Conservation (phyloP, 768 basidiomycete species). For the Astraeus odoratus region DNA sequence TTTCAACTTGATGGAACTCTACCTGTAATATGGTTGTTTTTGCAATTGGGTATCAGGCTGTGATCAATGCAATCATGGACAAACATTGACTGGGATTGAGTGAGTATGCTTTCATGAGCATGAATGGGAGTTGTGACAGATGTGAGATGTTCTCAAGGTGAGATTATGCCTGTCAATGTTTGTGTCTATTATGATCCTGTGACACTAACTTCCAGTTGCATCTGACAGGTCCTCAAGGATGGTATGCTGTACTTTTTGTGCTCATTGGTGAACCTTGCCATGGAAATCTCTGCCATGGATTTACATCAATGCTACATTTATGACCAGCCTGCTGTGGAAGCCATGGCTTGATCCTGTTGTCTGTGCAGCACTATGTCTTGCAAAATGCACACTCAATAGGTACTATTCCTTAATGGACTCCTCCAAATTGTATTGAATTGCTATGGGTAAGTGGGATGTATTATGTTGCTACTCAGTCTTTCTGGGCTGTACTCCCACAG, state of each 20-base stretch:
- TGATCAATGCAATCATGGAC: not conserved
- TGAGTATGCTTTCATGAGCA: not conserved
- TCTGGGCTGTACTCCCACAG: constrained; percentile 9
- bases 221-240: constrained; percentile 16
- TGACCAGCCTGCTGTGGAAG: not conserved
- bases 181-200: too few relatives aligned
- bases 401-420: constrained; percentile 22
- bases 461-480: not conserved
- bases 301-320: constrained; percentile 20
- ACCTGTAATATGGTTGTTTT: not conserved
- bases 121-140: constrained; percentile 10
- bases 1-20: constrained; percentile 21
- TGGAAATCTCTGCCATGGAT: constrained; percentile 30
- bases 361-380: constrained; percentile 7
- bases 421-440: constrained; percentile 20
- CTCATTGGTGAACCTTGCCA: constrained; percentile 14
- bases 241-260: constrained; percentile 21
- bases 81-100: constrained; percentile 10
- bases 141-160: constrained; percentile 18
- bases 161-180: not conserved
- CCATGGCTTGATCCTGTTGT: constrained; percentile 1
- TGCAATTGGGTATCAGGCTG: not conserved
- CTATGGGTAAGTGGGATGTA: constrained; percentile 18
- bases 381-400: constrained; percentile 16
- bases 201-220: not conserved